Conservation (phyloP, 2,329 filamentous ascomycete genomes). For the Venturiaceae sp. region DNA sequence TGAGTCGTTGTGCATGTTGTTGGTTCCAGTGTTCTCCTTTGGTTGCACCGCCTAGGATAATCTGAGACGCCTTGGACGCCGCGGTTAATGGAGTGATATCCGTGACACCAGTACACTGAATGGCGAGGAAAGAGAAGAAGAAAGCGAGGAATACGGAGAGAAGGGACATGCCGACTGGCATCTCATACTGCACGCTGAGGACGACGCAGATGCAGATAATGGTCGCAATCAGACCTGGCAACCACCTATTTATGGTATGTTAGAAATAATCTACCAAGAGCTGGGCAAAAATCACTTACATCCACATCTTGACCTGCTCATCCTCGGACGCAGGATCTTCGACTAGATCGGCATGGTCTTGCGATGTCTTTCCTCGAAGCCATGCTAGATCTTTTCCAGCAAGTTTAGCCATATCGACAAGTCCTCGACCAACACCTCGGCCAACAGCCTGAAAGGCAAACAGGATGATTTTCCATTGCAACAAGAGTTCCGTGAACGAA, state of each 20-base stretch:
- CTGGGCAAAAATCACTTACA: conserved; percentile 27
- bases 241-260: background rate
- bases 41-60: conserved; percentile 57
- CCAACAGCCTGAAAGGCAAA: conserved; percentile 40
- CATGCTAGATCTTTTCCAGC: conserved; percentile 33
- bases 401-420: conserved; percentile 30
- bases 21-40: conserved; percentile 41
- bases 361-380: conserved; percentile 31
- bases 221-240: conserved; percentile 33
- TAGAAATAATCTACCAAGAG: background rate
- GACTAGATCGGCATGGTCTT: conserved; percentile 32
- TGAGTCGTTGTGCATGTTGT: conserved; percentile 50
- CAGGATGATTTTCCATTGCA: conserved; percentile 35
- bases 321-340: conserved; percentile 39
- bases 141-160: conserved; percentile 48
- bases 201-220: conserved; percentile 43
- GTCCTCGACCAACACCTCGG: conserved; percentile 31
- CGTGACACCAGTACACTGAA: conserved; percentile 49
- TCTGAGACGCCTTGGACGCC: conserved; percentile 58
- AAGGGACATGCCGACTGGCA: conserved; percentile 47
- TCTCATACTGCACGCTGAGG: conserved; percentile 44
- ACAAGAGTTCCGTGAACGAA: conserved; percentile 35
- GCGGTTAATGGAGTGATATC: conserved; percentile 57
- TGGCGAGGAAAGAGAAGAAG: conserved; percentile 52
- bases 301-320: conserved; percentile 43